Conservation (phyloP, 2,329 filamentous ascomycete species). For the Lachnellula suecica region DNA sequence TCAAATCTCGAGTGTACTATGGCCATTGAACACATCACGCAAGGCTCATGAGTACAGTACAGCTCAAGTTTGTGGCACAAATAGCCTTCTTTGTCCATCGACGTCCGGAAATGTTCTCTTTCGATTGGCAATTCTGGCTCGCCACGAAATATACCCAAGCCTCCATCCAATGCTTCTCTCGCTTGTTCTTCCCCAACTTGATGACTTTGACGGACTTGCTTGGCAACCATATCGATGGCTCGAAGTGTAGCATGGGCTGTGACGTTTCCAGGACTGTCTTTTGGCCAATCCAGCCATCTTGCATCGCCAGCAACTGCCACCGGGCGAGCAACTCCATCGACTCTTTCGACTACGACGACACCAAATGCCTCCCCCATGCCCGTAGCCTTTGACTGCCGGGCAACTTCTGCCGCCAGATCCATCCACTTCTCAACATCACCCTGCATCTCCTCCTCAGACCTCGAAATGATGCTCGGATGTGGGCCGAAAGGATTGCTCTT, state of each 20-base stretch:
- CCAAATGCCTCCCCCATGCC: conserved; percentile 70
- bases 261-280: conserved; percentile 53
- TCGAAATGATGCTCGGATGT: conserved; percentile 71
- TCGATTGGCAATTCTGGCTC: conserved; percentile 68
- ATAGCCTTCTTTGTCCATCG: conserved; percentile 73
- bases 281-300: conserved; percentile 60
- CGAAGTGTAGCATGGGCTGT: conserved; percentile 78
- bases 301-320: conserved; percentile 77
- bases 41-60: conserved; percentile 94
- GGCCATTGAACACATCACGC: conserved; percentile 95
- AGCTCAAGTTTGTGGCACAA: conserved; percentile 92
- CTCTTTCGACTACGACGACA: conserved; percentile 68
- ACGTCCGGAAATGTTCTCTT: conserved; percentile 54
- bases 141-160: conserved; percentile 62
- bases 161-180: conserved; percentile 7
- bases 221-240: conserved; percentile 79
- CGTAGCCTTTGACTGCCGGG: conserved; percentile 53
- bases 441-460: conserved; percentile 68
- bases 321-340: conserved; percentile 36
- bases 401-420: conserved; percentile 64
- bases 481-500: conserved; percentile 86
- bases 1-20: conserved; percentile 92
- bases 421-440: conserved; percentile 65
- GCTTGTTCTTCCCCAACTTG: conserved; percentile 27
- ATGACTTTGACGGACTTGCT: conserved; percentile 42